Base-by-base conservation (phyloP, 192 early-diverging fungal genomes). In the Dimargaris xerosporica region DNA sequence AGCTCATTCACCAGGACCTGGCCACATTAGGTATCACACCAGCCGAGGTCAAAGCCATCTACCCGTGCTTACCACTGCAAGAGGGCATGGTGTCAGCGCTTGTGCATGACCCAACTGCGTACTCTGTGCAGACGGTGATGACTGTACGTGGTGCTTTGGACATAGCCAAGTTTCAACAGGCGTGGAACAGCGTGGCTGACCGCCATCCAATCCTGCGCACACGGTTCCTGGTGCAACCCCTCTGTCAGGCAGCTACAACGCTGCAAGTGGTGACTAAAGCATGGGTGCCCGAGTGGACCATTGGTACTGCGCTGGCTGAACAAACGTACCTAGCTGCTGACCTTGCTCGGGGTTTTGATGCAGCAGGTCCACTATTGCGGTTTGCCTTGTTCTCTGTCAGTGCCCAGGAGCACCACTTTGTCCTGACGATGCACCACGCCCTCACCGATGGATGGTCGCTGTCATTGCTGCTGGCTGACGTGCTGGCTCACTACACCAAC, bases 381-480 rank as follows among this genome's bases (percentile, higher is more conserved):
- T 43, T 60, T 13, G 58, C 19, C 58, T 39, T 60, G 17, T 60
- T 60, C n/a, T 0, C 6, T 0, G 16, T 44, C 19, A 21, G n/a
- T 25, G 4, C 30, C 19, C 16, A 21, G 16, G 17, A 41, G 13
- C n/a, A 60, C 42, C 34, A 41, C 17, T n/a, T 60, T 23, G n/a
- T 60, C 17, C 7, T 60, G 16, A 31, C 58, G 21, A 15, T 60
- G 13, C 58, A 60, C 58, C 58, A 60, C 42, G 58, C 58, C 58
- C 15, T 60, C 0, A 16, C n/a, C 6, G 58, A 60, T 41, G 58
- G 58, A 0, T 60, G 58, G 58, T 60, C 58, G 10, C n/a, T 19
- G 21, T 15, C 28, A 5, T 19, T 60, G 19, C 12, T 41, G 4
- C 15, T 43, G 2, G 10, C 31, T 2, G 21, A n/a, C 5, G 30